Evolutionary conservation across 1,284 basidiomycete genomes (phyloP), one percentile per base, ranked within the genome.

Genomic region (Sanguinoderma infundibulare): DNA sequence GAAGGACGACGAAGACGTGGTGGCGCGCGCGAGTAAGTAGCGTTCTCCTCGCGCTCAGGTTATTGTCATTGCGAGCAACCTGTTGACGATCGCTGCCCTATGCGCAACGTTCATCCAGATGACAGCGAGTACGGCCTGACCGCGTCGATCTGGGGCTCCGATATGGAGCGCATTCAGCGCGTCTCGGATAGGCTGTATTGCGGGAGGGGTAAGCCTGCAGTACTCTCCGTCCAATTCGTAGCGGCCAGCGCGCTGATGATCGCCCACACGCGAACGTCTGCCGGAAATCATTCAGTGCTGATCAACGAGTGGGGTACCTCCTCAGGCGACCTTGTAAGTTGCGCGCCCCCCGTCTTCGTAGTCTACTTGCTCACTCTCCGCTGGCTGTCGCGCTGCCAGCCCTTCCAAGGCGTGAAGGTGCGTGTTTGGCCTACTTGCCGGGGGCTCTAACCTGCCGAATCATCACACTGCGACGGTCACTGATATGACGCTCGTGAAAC

Each of bases 1-100:
- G 65, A 59, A 49, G 10, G 60, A 66, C 39, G 65, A 66, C 30
- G 60, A 57, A 5, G 62, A 64, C 1, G 65, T 66, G 8, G 38
- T 66, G 8, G 49, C 53, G 15, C 57, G 62, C 22, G 65, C 65
- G 20, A 66, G 65, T 66, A 15, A 30, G 61, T 59, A 24, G n/a
- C 12, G 7, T n/a, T n/a, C n/a, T n/a, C n/a, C n/a, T n/a, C n/a
- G n/a, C n/a, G n/a, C n/a, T n/a, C n/a, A n/a, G n/a, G n/a, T n/a
- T 14, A 17, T 17, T 12, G 30, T 5, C 14, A n/a, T n/a, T 14
- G 38, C 3, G 10, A 5, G 38, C 30, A 36, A 30, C 12, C 17
- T 32, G 26, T 26, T 17, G 8, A 28, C 9, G 5, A 3, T 17
- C n/a, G 2, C 14, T 15, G 17, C 22, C 3, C n/a, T 50, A 36